Evolutionary conservation across 1,139 yeast genomes (phyloP), one percentile per base, ranked within the genome.

Genomic region (Taphrina flavorubra): DNA sequence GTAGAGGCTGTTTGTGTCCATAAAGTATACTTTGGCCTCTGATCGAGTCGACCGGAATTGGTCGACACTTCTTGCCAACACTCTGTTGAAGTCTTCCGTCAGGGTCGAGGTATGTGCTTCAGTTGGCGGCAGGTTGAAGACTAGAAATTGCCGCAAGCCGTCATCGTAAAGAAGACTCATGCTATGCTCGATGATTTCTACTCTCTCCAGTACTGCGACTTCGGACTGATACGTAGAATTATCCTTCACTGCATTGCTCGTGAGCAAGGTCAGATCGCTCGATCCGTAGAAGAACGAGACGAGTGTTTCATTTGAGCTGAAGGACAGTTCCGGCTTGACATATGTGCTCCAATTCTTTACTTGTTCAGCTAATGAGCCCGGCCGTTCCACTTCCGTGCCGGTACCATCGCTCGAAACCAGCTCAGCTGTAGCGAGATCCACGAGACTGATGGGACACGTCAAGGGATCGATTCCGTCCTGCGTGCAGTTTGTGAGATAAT

Each of bases 391-490:
- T 4, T 13, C 44, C 6, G 49, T 11, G 11, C n/a, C 36, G 10
- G 60, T 18, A 6, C n/a, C 18, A n/a, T 44, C n/a, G n/a, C 47
- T 16, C 47, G 8, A n/a, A 2, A 13, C 8, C 18, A 44, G 8
- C 1, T 18, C 49, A 10, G 36, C 60, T 11, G 14, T 10, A 25
- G 60, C 60, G 5, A 56, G 37, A 13, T 56, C 60, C 6, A 56
- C 36, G 18, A 56, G 60, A 14, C 60, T 37, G 6, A 36, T 56
- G 47, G 46, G 49, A 40, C 60, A 56, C n/a, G 46, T 16, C 49
- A 56, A 16, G 25, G 60, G 60, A 56, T 56, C 60, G n/a, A 56
- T n/a, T 2, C 49, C 49, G n/a, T 56, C 60, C 49, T 40, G 34
- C 37, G 49, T 40, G 36, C 60, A 56, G 16, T 40, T 36, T 20